These are phyloP conservation scores for Leccinum longicurvipes DNA, from an alignment of 768 basidiomycete genomes.

Conservation along the genomic window DNA sequence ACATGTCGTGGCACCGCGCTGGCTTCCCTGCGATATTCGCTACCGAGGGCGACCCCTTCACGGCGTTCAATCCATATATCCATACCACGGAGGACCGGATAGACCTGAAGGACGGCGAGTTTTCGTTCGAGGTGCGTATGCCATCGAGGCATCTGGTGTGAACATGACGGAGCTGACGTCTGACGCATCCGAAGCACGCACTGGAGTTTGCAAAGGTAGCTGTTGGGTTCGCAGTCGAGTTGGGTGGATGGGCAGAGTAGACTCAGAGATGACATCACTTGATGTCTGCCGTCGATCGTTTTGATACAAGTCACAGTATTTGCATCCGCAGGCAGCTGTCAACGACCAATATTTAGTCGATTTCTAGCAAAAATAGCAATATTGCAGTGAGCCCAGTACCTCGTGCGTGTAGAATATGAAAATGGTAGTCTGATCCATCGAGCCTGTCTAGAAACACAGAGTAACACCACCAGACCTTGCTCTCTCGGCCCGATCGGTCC, in stretches of 20 bases:
- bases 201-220: conserved; percentile 59
- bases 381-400: no score
- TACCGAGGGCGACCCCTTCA: conserved; percentile 40
- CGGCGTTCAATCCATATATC: conserved; percentile 41
- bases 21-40: conserved; percentile 42
- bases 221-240: conserved; percentile 55
- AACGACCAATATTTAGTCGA: no score
- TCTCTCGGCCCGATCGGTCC: neutral
- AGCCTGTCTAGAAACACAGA: no score
- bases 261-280: neutral
- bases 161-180: neutral
- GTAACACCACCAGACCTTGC: no score
- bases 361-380: no score
- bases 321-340: no score
- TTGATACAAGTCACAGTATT: no score
- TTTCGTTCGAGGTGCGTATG: conserved; percentile 35
- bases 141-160: neutral
- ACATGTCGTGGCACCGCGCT: conserved; percentile 44
- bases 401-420: no score
- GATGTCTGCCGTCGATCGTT: neutral
- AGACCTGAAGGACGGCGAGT: conserved; percentile 35
- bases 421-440: no score
- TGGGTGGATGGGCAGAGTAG: conserved; percentile 29
- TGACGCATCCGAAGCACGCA: neutral
- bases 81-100: conserved; percentile 33